Percentiles rank a stretch among this genome's conserved stretches.
phyloP scores from a whole-genome alignment of 192 early-diverging fungal genomes.

The Umbelopsis vinacea region DNA sequence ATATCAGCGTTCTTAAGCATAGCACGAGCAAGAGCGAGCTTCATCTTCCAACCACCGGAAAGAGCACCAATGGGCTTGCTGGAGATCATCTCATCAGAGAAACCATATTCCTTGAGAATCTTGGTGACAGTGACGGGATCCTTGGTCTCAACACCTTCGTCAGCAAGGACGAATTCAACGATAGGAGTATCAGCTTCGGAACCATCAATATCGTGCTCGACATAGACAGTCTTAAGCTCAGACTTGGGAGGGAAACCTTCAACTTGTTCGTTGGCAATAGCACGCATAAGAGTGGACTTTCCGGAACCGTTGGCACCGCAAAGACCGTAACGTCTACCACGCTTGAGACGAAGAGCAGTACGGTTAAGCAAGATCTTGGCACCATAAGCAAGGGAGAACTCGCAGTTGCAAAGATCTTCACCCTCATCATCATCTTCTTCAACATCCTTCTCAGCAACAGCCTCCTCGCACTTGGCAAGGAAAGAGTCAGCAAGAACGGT shows the following conservation, averaged over 20 bases:
- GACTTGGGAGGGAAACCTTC: conserved; percentile 80
- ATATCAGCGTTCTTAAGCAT: conserved; percentile 88
- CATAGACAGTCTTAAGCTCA: conserved; percentile 78
- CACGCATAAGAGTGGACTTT: conserved; percentile 86
- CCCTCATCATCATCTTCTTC: conserved; percentile 59
- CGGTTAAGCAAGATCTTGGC: conserved; percentile 81
- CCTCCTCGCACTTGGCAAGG: conserved; percentile 52
- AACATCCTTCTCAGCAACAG: conserved; percentile 39
- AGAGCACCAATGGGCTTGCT: conserved; percentile 73
- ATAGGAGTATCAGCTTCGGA: conserved; percentile 73
- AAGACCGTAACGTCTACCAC: conserved; percentile 84
- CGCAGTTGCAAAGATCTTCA: conserved; percentile 70
- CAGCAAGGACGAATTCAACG: conserved; percentile 67
- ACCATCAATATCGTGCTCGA: conserved; percentile 79
- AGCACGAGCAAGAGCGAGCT: conserved; percentile 84
- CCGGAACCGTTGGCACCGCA: conserved; percentile 84
- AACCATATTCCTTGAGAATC: conserved; percentile 67
- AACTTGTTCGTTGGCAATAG: conserved; percentile 83
- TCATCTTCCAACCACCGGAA: conserved; percentile 93
- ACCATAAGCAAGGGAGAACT: conserved; percentile 85
- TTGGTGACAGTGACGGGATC: conserved; percentile 49
- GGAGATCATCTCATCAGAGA: conserved; percentile 65
- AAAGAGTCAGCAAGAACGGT: conserved; percentile 49
- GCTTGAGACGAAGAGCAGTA: conserved; percentile 61
- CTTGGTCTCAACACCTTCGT: conserved; percentile 61